A percentile compares a stretch with the other conserved stretches of the same genome.
phyloP scores from a whole-genome alignment of 1,284 basidiomycete genomes.

The Xerocomus cyaneibrunnescens region DNA sequence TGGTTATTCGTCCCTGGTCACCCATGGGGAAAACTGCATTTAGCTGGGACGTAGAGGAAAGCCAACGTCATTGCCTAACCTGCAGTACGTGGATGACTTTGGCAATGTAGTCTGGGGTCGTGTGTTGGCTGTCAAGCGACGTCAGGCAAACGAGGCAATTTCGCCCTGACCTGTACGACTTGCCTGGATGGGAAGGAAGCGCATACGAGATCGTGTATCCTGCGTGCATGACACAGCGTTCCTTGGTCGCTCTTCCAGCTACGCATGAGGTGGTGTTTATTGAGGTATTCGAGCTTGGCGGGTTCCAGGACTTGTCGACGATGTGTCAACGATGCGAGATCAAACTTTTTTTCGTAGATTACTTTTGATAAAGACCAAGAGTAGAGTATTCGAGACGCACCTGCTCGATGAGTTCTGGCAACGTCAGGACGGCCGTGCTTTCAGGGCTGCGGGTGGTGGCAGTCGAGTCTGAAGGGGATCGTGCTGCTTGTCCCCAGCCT shows the following conservation, averaged over 20 bases:
- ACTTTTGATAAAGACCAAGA: neutral
- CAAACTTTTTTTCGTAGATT: conserved; percentile 50
- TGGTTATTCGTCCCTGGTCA: conserved; percentile 64
- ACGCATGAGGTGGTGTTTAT: conserved; percentile 71
- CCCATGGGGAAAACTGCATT: neutral
- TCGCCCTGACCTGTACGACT: neutral
- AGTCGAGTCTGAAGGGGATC: conserved; percentile 20
- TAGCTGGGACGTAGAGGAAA: neutral
- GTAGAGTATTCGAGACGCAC: conserved; percentile 36
- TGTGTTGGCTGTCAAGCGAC: conserved; percentile 42
- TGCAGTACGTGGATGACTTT: conserved; percentile 57
- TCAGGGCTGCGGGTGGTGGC: conserved; percentile 49
- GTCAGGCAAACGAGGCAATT: neutral
- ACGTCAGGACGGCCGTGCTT: conserved; percentile 63
- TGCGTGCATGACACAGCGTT: conserved; percentile 46
- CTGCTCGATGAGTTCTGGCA: conserved; percentile 62
- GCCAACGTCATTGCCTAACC: conserved; percentile 35
- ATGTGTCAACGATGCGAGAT: conserved; percentile 69
- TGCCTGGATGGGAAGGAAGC: conserved; percentile 41
- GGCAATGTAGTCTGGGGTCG: conserved; percentile 54
- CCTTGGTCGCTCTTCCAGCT: conserved; percentile 46
- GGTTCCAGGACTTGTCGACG: conserved; percentile 73
- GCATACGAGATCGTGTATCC: conserved; percentile 49
- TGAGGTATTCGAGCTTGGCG: conserved; percentile 71
- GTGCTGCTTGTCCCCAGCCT: conserved; percentile 70